Conservation (phyloP, 2,329 filamentous ascomycete genomes). For the Davidsoniella neocaledoniae region DNA sequence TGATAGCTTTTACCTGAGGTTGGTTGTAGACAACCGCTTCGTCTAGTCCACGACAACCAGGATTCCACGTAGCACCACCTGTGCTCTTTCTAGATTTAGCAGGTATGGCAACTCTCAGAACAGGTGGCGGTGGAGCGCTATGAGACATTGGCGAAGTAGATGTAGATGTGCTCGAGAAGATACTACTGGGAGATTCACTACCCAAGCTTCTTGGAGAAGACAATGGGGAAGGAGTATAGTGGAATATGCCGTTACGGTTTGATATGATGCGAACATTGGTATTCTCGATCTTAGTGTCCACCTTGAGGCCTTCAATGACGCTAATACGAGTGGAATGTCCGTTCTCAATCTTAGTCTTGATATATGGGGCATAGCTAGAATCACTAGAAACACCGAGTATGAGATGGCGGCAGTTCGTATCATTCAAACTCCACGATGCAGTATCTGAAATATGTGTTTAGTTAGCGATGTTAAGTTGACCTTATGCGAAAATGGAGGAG, state of each 20-base stretch:
- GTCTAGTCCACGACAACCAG: constrained; percentile 4
- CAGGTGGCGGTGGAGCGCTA: constrained; percentile 4
- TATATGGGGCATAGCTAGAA: constrained; percentile 40
- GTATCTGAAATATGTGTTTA: constrained; percentile 23
- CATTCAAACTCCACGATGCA: constrained; percentile 39
- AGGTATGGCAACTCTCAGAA: constrained; percentile 2
- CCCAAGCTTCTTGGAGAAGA: neutral
- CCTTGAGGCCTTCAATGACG: constrained; percentile 35
- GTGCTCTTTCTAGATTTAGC: constrained; percentile 1
- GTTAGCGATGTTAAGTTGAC: no score
- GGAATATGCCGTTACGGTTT: constrained; percentile 33
- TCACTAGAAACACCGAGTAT: constrained; percentile 46
- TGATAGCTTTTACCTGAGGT: constrained; percentile 33
- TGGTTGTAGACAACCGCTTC: neutral
- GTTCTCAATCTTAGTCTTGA: constrained; percentile 36
- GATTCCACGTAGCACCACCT: neutral
- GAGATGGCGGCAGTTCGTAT: constrained; percentile 44
- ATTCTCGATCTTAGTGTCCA: constrained; percentile 28
- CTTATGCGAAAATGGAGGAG: neutral
- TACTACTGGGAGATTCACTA: neutral
- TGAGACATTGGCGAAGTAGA: neutral
- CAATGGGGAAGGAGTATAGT: constrained; percentile 24
- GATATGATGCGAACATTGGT: constrained; percentile 31
- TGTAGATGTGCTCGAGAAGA: neutral
- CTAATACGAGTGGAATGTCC: constrained; percentile 28